Evolutionary conservation across 768 basidiomycete species (phyloP).

Genomic region (Cystofilobasidium bisporidii): DNA sequence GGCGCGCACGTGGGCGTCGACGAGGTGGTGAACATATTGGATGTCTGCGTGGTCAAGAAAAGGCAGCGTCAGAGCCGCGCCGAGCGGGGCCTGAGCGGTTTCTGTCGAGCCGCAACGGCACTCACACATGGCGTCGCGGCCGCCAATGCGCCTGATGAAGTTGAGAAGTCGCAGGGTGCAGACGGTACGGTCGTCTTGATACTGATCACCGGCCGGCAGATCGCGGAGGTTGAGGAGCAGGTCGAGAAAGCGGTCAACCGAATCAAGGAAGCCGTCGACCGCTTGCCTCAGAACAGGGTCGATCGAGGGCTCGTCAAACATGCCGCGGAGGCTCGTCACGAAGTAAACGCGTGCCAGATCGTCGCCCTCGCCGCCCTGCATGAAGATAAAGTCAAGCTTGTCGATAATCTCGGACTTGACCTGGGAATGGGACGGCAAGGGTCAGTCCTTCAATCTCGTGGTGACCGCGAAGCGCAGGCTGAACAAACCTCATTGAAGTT

Average conservation of each 20-base stretch:
- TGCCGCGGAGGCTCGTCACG: constrained; percentile 72
- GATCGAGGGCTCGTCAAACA: constrained; percentile 77
- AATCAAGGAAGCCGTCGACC: constrained; percentile 67
- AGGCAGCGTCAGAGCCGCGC: no score
- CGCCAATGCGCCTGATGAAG: constrained; percentile 74
- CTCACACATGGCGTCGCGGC: constrained; percentile 64
- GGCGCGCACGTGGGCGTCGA: constrained; percentile 79
- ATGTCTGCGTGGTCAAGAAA: constrained; percentile 22
- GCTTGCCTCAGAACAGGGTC: constrained; percentile 68
- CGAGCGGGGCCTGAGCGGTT: no score
- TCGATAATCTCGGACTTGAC: constrained; percentile 85
- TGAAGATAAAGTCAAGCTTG: constrained; percentile 80
- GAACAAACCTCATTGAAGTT: constrained; percentile 62
- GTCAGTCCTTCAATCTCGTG: neutral
- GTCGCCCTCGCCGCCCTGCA: constrained; percentile 79
- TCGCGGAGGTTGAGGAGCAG: constrained; percentile 76
- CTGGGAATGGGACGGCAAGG: neutral
- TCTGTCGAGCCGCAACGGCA: no score
- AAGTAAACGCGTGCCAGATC: constrained; percentile 89
- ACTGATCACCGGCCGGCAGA: constrained; percentile 86
- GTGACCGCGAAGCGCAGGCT: neutral
- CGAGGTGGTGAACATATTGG: constrained; percentile 54
- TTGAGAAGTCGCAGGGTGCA: constrained; percentile 86
- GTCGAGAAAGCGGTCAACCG: constrained; percentile 86
- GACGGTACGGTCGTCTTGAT: constrained; percentile 85